Conservation (phyloP, 257 asterid species). For the Fraxinus anomala region DNA sequence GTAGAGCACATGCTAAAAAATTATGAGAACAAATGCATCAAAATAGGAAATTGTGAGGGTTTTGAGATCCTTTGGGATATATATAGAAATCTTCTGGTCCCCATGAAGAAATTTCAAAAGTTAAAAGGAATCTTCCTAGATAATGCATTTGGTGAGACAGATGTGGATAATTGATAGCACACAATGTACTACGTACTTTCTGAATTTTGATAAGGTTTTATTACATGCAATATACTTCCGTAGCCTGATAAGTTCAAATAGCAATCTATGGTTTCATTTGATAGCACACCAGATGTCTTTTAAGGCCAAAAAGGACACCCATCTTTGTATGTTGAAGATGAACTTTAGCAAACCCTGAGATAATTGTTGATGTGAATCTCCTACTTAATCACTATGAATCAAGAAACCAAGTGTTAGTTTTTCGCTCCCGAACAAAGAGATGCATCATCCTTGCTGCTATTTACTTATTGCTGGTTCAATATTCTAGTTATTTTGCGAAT, state of each 20-base stretch:
- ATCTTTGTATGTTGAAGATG: no score
- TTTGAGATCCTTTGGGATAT: constrained; percentile 27
- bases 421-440: background rate
- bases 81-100: constrained; percentile 26
- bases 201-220: constrained; percentile 42
- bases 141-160: constrained; percentile 34
- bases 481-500: background rate
- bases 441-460: background rate
- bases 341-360: background rate
- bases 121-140: constrained; percentile 35
- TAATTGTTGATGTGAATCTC: background rate
- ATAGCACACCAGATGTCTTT: background rate
- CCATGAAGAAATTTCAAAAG: constrained; percentile 21
- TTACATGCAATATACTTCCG: background rate
- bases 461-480: background rate
- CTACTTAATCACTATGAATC: background rate
- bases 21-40: background rate
- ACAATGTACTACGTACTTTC: constrained; percentile 11
- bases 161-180: constrained; percentile 39
- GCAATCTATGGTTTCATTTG: background rate
- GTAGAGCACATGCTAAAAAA: constrained; percentile 22
- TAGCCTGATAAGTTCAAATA: background rate
- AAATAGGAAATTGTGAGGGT: constrained; percentile 15
- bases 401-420: background rate
- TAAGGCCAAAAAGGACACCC: background rate